phyloP scores from a whole-genome alignment of 148 eudicot genomes.

The Camellia lanceoleosa region DNA sequence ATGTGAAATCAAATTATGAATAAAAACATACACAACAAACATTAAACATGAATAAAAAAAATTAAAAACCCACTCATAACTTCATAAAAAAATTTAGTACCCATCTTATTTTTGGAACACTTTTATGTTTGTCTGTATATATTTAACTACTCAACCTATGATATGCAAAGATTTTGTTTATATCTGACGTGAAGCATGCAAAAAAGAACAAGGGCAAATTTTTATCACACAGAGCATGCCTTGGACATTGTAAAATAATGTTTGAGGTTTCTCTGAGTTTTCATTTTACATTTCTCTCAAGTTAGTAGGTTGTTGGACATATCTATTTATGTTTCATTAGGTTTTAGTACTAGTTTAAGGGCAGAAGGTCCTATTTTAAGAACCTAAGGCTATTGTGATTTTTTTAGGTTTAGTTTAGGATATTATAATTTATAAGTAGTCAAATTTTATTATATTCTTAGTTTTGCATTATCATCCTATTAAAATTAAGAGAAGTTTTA shows the following conservation, averaged over 20 bases:
- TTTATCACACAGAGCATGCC: background rate
- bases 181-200: background rate
- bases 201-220: background rate
- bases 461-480: background rate
- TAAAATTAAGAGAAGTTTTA: background rate
- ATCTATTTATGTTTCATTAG: background rate
- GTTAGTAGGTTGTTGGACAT: background rate
- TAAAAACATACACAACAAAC: background rate
- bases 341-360: background rate
- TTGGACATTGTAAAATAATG: background rate
- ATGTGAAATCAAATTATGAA: background rate
- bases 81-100: background rate
- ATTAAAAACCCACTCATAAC: background rate
- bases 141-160: background rate
- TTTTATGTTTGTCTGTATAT: background rate
- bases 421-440: background rate
- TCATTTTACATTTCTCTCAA: background rate
- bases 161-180: background rate
- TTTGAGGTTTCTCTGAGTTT: background rate
- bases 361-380: background rate
- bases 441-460: background rate
- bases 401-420: background rate
- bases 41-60: background rate
- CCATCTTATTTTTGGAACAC: background rate
- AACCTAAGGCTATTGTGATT: background rate